Percentiles rank a stretch among this genome's conserved stretches.
phyloP scores from a whole-genome alignment of 148 eudicot species.

The Rhododendron vialii region DNA sequence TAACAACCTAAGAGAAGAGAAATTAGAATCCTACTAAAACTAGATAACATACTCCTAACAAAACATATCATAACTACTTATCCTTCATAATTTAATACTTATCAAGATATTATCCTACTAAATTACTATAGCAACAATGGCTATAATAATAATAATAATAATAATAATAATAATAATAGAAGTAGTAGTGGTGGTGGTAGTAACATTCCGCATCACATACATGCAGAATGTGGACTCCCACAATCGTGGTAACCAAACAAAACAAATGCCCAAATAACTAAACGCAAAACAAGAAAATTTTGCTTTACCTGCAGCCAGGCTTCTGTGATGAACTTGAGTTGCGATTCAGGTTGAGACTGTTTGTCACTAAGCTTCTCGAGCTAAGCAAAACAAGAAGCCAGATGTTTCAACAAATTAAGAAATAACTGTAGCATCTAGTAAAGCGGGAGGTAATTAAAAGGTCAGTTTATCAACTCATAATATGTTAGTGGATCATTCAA shows the following conservation, averaged over 20 bases:
- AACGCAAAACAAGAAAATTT: not conserved
- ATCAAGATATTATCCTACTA: no score
- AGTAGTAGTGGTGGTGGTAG: no score
- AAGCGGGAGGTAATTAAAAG: not conserved
- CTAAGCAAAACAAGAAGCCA: constrained; percentile 11
- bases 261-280: not conserved
- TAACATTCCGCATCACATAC: not conserved
- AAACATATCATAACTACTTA: no score
- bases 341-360: constrained; percentile 64
- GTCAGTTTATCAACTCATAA: not conserved
- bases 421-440: not conserved
- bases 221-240: not conserved
- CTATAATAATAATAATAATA: no score
- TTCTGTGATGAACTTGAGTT: constrained; percentile 67
- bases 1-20: no score
- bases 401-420: not conserved
- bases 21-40: no score
- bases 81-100: no score
- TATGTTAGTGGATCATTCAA: not conserved
- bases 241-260: not conserved
- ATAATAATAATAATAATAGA: no score
- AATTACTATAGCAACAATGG: no score
- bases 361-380: constrained; percentile 60
- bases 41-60: no score
- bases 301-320: constrained; percentile 74